Percentiles rank a stretch among this genome's conserved stretches.
These are phyloP conservation scores for Pholiota adiposa DNA, from an alignment of 1,284 basidiomycete genomes.

Conservation along the genomic window DNA sequence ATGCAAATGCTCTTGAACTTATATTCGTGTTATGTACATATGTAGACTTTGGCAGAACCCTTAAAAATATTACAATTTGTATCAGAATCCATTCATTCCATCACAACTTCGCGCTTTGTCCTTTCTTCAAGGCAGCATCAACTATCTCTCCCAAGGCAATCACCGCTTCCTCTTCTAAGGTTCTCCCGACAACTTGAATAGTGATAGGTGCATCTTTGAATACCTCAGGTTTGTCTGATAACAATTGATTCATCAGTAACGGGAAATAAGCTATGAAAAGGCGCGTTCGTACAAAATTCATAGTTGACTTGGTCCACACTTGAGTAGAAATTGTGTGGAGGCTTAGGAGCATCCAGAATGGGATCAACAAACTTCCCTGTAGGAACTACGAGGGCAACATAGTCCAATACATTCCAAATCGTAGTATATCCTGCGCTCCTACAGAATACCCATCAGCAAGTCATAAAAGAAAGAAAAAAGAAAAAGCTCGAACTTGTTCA, in stretches of 20 bases:
- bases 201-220: conserved; percentile 66
- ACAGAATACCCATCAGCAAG: conserved; percentile 5
- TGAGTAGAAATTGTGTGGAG: conserved; percentile 48
- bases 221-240: conserved; percentile 58
- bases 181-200: conserved; percentile 72
- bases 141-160: conserved; percentile 67
- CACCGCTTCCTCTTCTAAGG: conserved; percentile 76
- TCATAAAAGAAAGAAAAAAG: neutral
- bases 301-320: conserved; percentile 52
- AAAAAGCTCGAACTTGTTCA: conserved; percentile 41
- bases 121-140: conserved; percentile 44
- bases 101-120: neutral
- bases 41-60: too few relatives aligned
- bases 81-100: too few relatives aligned
- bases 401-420: conserved; percentile 73
- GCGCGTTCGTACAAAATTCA: conserved; percentile 55
- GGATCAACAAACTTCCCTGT: conserved; percentile 59
- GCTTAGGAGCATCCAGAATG: conserved; percentile 45
- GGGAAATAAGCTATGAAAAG: neutral
- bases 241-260: neutral
- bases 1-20: too few relatives aligned
- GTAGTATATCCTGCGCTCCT: conserved; percentile 60
- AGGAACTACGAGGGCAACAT: conserved; percentile 69
- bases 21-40: too few relatives aligned
- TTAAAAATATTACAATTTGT: neutral